Evolutionary conservation across 192 early-diverging fungal genomes (phyloP).

Genomic region (Coemansia sp.): DNA sequence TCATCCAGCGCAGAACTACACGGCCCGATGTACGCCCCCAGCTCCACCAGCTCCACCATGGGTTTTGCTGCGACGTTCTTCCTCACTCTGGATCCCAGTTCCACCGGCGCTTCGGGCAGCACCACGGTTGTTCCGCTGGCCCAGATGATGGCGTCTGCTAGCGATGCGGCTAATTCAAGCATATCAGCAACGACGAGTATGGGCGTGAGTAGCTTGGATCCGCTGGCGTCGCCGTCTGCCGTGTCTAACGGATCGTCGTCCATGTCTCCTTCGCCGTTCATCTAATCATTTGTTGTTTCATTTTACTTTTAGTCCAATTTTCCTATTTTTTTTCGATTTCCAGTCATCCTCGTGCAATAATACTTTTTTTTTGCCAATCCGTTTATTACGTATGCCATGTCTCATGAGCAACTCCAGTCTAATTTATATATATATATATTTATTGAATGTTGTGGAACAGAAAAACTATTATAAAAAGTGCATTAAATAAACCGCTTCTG

Average conservation of each 20-base stretch:
- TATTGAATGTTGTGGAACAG: no score
- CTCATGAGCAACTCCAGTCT: no score
- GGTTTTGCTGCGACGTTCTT: slow-evolving; percentile 50
- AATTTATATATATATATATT: no score
- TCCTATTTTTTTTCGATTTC: neutral
- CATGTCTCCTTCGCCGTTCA: neutral
- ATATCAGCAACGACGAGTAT: neutral
- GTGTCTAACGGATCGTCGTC: neutral
- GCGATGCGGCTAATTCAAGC: neutral
- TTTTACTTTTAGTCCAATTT: neutral
- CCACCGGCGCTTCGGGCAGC: neutral
- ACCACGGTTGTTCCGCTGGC: slow-evolving; percentile 41
- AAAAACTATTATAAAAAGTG: no score
- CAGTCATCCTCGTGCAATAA: neutral
- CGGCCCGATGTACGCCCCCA: neutral
- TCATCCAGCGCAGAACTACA: neutral
- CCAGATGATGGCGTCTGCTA: slow-evolving; percentile 35
- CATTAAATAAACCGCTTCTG: no score
- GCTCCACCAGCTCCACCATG: neutral
- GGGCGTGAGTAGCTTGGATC: neutral
- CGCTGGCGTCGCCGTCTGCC: slow-evolving; percentile 1
- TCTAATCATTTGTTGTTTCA: neutral
- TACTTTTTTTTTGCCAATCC: neutral
- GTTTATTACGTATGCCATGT: no score
- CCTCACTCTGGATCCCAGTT: slow-evolving; percentile 34